Evolutionary conservation across 768 basidiomycete species (phyloP), one percentile per base, ranked within the genome.

Genomic region (Brasilioporus rufonigricans): DNA sequence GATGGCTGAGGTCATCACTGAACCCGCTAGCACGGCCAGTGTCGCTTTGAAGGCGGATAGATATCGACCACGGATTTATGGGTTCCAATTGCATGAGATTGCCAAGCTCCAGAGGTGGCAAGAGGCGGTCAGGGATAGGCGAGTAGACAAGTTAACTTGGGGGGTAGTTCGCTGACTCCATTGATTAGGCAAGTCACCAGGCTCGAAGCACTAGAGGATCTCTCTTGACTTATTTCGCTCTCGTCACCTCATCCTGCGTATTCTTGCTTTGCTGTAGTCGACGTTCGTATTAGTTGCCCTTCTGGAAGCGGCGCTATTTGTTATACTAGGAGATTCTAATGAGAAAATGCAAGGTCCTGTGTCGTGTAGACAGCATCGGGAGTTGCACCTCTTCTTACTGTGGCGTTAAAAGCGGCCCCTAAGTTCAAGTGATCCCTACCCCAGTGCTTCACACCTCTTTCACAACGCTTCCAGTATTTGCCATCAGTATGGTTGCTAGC

Each of bases 41-140:
- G 91, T 84, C 3, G 95, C 95, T 9, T 65, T 90, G 53, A 96
- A 96, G 74, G 91, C 92, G 26, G 97, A 98, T 67, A 71, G 93
- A 61, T 95, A 97, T 71, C 79, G 91, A 50, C 95, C 96, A 31
- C 85, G 86, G 66, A 95, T 98, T 49, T 98, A 98, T 72, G 97
- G 97, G 2, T 99, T 99, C 80, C 92, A 94, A 73, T 76, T 98
- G 33, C 83, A 98, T 65, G 97, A 98, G 76, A 86, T 83, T 56
- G 96, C 96, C 18, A 95, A 89, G 71, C 72, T 97, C 61, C 89
- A 94, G 68, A 78, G 95, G 64, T 99, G 97, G 97, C 93, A 98
- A 71, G 92, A 93, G 73, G 95, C 92, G 4, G 82, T 89, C 35
- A 75, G 96, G 50, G 95, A 98, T 72, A 80, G 82, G 93, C 89